Evolutionary conservation across 352 stramenopile genomes (phyloP).

Genomic region (Pythium utonaiense): DNA sequence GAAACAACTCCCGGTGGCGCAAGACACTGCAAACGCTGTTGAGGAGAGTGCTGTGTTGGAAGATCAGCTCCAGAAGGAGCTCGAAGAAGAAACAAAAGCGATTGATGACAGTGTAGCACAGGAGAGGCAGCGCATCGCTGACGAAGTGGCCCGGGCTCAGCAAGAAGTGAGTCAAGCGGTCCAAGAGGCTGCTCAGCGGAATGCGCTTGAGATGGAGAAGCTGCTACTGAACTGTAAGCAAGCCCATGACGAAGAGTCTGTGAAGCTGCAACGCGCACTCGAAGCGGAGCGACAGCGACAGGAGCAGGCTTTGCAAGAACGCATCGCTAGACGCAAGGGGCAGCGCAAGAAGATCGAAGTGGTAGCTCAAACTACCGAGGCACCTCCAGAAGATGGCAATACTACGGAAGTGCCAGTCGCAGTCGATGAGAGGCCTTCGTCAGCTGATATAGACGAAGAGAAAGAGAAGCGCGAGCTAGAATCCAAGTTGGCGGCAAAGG

Average conservation of each 20-base stretch:
- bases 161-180: slow-evolving; percentile 7
- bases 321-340: slow-evolving; percentile 49
- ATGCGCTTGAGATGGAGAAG: slow-evolving; percentile 33
- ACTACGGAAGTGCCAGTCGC: not conserved
- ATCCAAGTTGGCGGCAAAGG: not conserved
- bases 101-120: slow-evolving; percentile 15
- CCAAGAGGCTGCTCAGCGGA: slow-evolving; percentile 22
- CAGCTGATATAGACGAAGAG: not conserved
- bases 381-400: not conserved
- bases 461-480: not conserved
- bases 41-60: not conserved
- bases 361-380: not conserved
- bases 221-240: slow-evolving; percentile 20
- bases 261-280: slow-evolving; percentile 26
- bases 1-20: not conserved
- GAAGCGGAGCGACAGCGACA: slow-evolving; percentile 41
- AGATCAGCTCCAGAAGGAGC: slow-evolving; percentile 4
- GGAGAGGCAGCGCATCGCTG: slow-evolving; percentile 23
- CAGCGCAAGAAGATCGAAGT: slow-evolving; percentile 22
- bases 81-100: slow-evolving; percentile 24
- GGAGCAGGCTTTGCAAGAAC: slow-evolving; percentile 48
- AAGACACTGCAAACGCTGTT: not conserved
- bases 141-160: slow-evolving; percentile 14
- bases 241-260: slow-evolving; percentile 30
- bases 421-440: not conserved